These are phyloP conservation scores for Hypoxylon rubiginosum DNA, from an alignment of 2,329 filamentous ascomycete species.

Conservation along the genomic window DNA sequence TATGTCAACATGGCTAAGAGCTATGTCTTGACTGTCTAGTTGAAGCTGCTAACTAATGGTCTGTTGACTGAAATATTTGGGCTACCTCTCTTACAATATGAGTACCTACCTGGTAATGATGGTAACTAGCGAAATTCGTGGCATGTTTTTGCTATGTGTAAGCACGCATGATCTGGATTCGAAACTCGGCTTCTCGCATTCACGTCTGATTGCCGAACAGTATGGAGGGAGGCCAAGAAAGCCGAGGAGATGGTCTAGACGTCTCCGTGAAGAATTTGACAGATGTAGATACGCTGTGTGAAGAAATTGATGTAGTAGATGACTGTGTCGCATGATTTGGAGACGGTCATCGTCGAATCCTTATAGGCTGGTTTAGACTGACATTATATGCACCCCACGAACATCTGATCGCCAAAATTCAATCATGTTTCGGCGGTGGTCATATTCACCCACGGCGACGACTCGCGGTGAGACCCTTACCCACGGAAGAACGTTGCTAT, in stretches of 20 bases:
- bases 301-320: constrained; percentile 24
- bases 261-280: constrained; percentile 19
- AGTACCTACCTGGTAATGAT: too few relatives aligned
- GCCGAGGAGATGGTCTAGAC: constrained; percentile 27
- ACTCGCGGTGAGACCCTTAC: constrained; percentile 18
- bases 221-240: constrained; percentile 32
- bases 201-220: constrained; percentile 29
- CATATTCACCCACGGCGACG: constrained; percentile 17
- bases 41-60: neutral
- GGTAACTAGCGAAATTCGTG: neutral
- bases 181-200: constrained; percentile 11
- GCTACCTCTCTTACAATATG: too few relatives aligned
- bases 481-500: constrained; percentile 9
- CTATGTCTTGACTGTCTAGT: too few relatives aligned
- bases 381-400: constrained; percentile 41
- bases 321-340: constrained; percentile 33
- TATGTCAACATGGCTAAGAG: too few relatives aligned
- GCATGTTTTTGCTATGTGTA: neutral
- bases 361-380: constrained; percentile 34
- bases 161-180: constrained; percentile 10
- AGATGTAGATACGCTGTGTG: constrained; percentile 11
- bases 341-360: constrained; percentile 18
- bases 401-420: constrained; percentile 19
- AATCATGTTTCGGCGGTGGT: constrained; percentile 27
- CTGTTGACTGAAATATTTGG: neutral